A percentile compares a stretch with the other conserved stretches of the same genome.
Conservation (phyloP, 140 eudicot genomes). For the Erigeron philadelphicus region DNA sequence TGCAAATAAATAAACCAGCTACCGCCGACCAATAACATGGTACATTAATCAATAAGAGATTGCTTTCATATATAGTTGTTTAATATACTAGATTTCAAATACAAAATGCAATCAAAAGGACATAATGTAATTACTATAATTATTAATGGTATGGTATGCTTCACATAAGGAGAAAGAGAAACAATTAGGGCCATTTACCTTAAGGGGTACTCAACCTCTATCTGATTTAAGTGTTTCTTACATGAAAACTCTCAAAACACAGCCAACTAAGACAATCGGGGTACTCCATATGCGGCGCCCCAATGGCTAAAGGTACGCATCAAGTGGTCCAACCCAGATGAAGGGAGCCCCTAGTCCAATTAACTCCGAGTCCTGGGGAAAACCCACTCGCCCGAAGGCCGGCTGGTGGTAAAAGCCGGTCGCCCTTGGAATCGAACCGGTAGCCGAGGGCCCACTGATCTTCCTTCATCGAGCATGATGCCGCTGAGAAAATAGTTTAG, state of each 20-base stretch:
- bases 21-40: conserved; percentile 45
- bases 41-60: conserved; percentile 30
- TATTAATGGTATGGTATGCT: neutral
- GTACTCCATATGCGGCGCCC: too few relatives aligned
- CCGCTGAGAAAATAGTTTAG: too few relatives aligned
- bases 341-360: too few relatives aligned
- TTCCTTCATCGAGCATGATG: too few relatives aligned
- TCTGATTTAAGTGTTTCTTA: conserved; percentile 19
- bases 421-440: too few relatives aligned
- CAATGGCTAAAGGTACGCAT: too few relatives aligned
- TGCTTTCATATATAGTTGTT: conserved; percentile 5
- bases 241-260: conserved; percentile 27
- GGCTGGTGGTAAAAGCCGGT: too few relatives aligned
- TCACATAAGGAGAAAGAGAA: neutral
- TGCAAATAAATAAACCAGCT: conserved; percentile 18
- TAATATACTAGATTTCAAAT: neutral
- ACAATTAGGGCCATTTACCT: conserved; percentile 21
- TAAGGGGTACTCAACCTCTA: conserved; percentile 24
- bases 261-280: too few relatives aligned
- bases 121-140: neutral
- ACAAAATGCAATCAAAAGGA: neutral
- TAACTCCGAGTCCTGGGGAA: too few relatives aligned
- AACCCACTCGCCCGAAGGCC: too few relatives aligned
- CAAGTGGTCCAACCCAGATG: too few relatives aligned
- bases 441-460: too few relatives aligned